Conservation (phyloP, 805 yeast genomes). For the Kuraishia borneana region DNA sequence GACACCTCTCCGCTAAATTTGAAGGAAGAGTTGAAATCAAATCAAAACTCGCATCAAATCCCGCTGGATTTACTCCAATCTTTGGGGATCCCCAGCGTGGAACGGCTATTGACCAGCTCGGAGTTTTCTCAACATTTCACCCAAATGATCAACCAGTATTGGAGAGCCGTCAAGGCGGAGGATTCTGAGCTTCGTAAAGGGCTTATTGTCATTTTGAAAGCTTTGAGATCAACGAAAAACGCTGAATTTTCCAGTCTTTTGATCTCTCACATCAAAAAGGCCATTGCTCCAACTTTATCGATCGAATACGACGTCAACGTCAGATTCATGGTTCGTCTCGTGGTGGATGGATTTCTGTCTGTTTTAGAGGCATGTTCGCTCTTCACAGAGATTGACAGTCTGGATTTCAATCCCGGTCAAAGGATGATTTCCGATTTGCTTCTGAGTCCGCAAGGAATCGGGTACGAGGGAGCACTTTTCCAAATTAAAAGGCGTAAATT, state of each 20-base stretch:
- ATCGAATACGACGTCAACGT: slow-evolving; percentile 23
- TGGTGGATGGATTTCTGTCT: slow-evolving; percentile 23
- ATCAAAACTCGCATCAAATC: slow-evolving; percentile 2
- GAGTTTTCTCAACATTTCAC: slow-evolving; percentile 16
- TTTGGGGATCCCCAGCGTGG: slow-evolving; percentile 16
- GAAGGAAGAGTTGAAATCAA: neutral
- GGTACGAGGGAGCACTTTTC: neutral
- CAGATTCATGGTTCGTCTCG: slow-evolving; percentile 23
- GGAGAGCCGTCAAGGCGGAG: slow-evolving; percentile 11
- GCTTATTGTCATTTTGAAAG: neutral
- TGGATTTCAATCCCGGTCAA: slow-evolving; percentile 4
- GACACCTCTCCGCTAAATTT: too few relatives aligned
- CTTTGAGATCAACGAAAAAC: slow-evolving; percentile 16
- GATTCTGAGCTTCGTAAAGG: slow-evolving; percentile 6
- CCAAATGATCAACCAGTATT: slow-evolving; percentile 14
- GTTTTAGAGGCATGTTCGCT: slow-evolving; percentile 12
- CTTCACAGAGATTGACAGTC: slow-evolving; percentile 4
- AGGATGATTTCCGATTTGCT: slow-evolving; percentile 5
- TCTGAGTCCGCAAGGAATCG: slow-evolving; percentile 1
- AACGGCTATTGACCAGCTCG: slow-evolving; percentile 18
- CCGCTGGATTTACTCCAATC: slow-evolving; percentile 9
- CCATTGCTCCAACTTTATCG: slow-evolving; percentile 17
- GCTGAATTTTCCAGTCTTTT: slow-evolving; percentile 15
- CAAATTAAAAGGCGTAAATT: neutral
- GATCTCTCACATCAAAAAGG: slow-evolving; percentile 12